Percentiles rank a stretch among this genome's conserved stretches.
Conservation (phyloP, 108 stramenopile genomes). For the Discostella stelligeroides region DNA sequence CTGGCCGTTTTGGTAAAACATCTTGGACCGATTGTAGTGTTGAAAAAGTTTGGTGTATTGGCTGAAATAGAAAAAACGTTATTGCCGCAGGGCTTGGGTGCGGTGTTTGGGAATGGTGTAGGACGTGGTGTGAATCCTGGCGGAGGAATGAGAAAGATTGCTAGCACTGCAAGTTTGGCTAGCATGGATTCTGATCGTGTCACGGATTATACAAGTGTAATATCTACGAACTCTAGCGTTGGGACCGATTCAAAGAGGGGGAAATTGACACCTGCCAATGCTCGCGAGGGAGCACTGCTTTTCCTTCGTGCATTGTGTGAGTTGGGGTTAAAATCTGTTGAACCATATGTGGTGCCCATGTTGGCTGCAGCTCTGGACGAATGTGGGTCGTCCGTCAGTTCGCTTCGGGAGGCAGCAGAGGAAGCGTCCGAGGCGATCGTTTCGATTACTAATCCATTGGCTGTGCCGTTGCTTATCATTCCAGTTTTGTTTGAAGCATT, state of each 20-base stretch:
- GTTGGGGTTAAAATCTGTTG: conserved; percentile 59
- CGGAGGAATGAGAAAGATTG: conserved; percentile 76
- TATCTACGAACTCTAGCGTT: conserved; percentile 30
- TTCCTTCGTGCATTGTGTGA: conserved; percentile 84
- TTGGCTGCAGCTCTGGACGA: conserved; percentile 84
- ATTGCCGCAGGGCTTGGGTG: conserved; percentile 72
- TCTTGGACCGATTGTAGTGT: conserved; percentile 61
- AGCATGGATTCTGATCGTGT: conserved; percentile 64
- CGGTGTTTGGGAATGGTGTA: conserved; percentile 59
- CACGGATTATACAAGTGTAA: conserved; percentile 31
- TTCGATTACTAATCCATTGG: conserved; percentile 67
- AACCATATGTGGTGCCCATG: conserved; percentile 85
- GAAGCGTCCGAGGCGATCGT: conserved; percentile 72
- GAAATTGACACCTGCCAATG: conserved; percentile 76
- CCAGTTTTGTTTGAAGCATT: conserved; percentile 78
- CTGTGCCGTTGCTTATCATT: conserved; percentile 65
- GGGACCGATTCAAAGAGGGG: conserved; percentile 79
- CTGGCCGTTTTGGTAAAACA: conserved; percentile 65
- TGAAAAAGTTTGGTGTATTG: conserved; percentile 76
- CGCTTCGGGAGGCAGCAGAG: conserved; percentile 81
- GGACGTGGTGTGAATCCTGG: conserved; percentile 47
- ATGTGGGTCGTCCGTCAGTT: conserved; percentile 66
- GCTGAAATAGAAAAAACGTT: conserved; percentile 73
- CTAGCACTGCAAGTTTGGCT: conserved; percentile 68
- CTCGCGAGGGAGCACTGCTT: conserved; percentile 81